Percentiles rank a stretch among this genome's conserved stretches.
These are phyloP conservation scores for Jatropha curcas DNA, from an alignment of 345 rosid species.

Conservation along the genomic window DNA sequence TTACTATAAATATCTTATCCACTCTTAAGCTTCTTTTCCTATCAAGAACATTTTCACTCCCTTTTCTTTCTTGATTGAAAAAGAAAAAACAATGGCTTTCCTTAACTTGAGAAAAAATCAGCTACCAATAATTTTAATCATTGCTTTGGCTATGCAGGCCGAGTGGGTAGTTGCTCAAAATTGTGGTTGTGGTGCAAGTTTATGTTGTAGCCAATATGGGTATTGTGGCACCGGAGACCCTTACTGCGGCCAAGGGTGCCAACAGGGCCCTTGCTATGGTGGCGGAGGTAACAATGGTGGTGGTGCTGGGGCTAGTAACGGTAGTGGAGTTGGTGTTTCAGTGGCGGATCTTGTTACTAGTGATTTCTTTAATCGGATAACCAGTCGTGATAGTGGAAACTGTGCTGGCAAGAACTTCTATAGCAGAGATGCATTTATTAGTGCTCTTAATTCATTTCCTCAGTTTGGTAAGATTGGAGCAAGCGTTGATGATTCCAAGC, in stretches of 20 bases:
- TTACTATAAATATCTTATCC: too few relatives aligned
- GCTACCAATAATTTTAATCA: not conserved
- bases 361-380: slow-evolving; percentile 40
- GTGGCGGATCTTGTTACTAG: slow-evolving; percentile 37
- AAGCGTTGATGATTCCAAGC: slow-evolving; percentile 36
- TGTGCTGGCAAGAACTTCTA: slow-evolving; percentile 51
- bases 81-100: too few relatives aligned
- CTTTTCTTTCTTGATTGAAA: not conserved
- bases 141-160: not conserved
- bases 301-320: too few relatives aligned
- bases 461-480: slow-evolving; percentile 40
- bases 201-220: slow-evolving; percentile 38
- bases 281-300: too few relatives aligned
- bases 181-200: slow-evolving; percentile 32
- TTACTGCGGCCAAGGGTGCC: slow-evolving; percentile 33
- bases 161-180: slow-evolving; percentile 20
- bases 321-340: slow-evolving; percentile 1
- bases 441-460: slow-evolving; percentile 27
- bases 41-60: not conserved
- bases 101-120: not conserved
- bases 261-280: slow-evolving; percentile 28
- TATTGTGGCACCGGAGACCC: slow-evolving; percentile 30
- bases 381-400: slow-evolving; percentile 17
- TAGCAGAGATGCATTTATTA: slow-evolving; percentile 34
- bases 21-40: not conserved